Percentiles rank a stretch among this genome's conserved stretches.
phyloP scores from a whole-genome alignment of 1,284 basidiomycete species.

The Heterobasidion irregulare region DNA sequence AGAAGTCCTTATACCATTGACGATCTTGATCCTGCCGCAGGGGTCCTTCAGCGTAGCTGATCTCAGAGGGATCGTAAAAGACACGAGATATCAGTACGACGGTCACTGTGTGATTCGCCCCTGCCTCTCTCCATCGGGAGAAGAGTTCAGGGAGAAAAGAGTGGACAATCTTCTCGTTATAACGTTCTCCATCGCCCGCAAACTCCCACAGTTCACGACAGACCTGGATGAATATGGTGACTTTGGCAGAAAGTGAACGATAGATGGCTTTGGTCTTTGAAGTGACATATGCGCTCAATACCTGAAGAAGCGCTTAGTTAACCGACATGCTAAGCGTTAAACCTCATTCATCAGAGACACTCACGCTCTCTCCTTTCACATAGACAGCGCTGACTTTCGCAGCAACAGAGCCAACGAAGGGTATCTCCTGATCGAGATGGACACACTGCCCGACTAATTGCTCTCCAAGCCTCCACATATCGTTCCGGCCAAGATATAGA shows the following conservation, averaged over 20 bases:
- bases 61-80: constrained; percentile 81
- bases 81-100: constrained; percentile 94
- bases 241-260: constrained; percentile 86
- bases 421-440: constrained; percentile 63
- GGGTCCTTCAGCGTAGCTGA: constrained; percentile 70
- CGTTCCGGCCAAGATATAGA: constrained; percentile 86
- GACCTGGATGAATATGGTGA: constrained; percentile 92
- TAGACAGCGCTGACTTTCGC: constrained; percentile 78
- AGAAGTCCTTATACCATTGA: constrained; percentile 93
- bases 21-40: constrained; percentile 66
- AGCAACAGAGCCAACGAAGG: constrained; percentile 69
- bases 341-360: constrained; percentile 7
- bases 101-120: constrained; percentile 90
- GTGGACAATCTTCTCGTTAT: constrained; percentile 94
- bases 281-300: constrained; percentile 77
- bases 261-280: constrained; percentile 84
- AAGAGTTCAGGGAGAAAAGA: constrained; percentile 86
- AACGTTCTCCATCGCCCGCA: constrained; percentile 91
- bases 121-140: constrained; percentile 70
- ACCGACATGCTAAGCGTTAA: background rate
- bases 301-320: constrained; percentile 28
- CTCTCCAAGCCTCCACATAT: constrained; percentile 86
- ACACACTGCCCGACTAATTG: constrained; percentile 73
- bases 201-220: constrained; percentile 97
- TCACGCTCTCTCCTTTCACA: constrained; percentile 53